Evolutionary conservation across 202 grass and related monocot genomes (phyloP).

Genomic region (Elaeis oleifera): DNA sequence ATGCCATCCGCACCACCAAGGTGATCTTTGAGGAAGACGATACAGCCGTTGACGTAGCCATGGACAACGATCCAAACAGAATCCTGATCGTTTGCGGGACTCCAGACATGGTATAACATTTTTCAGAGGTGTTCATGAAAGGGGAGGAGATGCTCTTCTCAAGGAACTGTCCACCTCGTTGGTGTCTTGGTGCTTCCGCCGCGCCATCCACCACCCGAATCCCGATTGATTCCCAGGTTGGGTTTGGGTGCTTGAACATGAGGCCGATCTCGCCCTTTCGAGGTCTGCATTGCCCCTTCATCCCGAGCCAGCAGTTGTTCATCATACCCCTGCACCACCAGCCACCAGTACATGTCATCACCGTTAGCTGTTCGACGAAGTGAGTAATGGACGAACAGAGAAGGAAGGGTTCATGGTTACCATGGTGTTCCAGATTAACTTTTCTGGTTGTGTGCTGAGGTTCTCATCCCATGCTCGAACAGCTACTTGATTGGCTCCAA

Average conservation of each 20-base stretch:
- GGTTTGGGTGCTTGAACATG: constrained; percentile 61
- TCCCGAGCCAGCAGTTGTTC: constrained; percentile 87
- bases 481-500: constrained; percentile 52
- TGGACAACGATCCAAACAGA: constrained; percentile 75
- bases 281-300: constrained; percentile 58
- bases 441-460: constrained; percentile 65
- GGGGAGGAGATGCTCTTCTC: constrained; percentile 42
- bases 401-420: not conserved
- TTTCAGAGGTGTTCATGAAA: constrained; percentile 27
- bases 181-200: constrained; percentile 41
- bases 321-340: constrained; percentile 53
- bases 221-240: constrained; percentile 71
- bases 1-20: constrained; percentile 82
- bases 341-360: too few species aligned
- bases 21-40: constrained; percentile 68
- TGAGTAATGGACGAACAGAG: too few species aligned
- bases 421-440: constrained; percentile 80
- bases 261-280: constrained; percentile 66
- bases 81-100: constrained; percentile 48
- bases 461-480: constrained; percentile 74
- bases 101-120: constrained; percentile 39
- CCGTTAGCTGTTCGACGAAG: too few species aligned
- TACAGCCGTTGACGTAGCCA: constrained; percentile 73
- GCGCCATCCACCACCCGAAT: constrained; percentile 70
- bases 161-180: constrained; percentile 27